Evolutionary conservation across 139 green algal species (phyloP).

Genomic region (Coelastrella sp.): DNA sequence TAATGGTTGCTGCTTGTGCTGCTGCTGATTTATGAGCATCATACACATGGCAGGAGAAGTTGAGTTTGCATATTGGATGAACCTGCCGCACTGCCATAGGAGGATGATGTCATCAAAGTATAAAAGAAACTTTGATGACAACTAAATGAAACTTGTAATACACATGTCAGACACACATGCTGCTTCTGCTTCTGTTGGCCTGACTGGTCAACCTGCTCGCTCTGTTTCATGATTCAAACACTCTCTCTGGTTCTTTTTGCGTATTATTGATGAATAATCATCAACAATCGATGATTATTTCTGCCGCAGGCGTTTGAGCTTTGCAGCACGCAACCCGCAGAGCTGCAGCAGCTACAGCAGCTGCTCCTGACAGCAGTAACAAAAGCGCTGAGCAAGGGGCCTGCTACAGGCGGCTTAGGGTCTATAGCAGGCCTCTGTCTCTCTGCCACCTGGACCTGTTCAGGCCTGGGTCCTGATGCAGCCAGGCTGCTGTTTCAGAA

Average conservation of each 20-base stretch:
- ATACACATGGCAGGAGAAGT: background rate
- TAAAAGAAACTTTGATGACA: too few species aligned
- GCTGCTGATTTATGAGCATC: too few species aligned
- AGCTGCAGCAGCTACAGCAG: constrained; percentile 31
- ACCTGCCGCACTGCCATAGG: too few species aligned
- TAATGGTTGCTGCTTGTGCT: background rate
- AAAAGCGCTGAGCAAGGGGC: background rate
- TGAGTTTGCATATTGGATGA: background rate
- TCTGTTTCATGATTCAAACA: too few species aligned
- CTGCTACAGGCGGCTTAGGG: constrained; percentile 63
- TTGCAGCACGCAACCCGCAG: background rate
- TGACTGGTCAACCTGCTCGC: too few species aligned
- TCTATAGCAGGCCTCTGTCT: constrained; percentile 57
- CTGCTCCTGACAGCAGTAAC: constrained; percentile 29
- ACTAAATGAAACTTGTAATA: too few species aligned
- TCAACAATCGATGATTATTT: too few species aligned
- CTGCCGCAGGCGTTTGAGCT: background rate
- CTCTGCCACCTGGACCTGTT: constrained; percentile 2
- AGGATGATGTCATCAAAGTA: too few species aligned
- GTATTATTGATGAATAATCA: too few species aligned
- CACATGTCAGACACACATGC: too few species aligned
- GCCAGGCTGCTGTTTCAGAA: constrained; percentile 60
- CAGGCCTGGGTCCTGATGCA: constrained; percentile 48
- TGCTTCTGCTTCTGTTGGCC: too few species aligned
- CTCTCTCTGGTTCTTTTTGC: too few species aligned